phyloP scores from a whole-genome alignment of 345 rosid genomes.

The Pseudoturritis turrita region DNA sequence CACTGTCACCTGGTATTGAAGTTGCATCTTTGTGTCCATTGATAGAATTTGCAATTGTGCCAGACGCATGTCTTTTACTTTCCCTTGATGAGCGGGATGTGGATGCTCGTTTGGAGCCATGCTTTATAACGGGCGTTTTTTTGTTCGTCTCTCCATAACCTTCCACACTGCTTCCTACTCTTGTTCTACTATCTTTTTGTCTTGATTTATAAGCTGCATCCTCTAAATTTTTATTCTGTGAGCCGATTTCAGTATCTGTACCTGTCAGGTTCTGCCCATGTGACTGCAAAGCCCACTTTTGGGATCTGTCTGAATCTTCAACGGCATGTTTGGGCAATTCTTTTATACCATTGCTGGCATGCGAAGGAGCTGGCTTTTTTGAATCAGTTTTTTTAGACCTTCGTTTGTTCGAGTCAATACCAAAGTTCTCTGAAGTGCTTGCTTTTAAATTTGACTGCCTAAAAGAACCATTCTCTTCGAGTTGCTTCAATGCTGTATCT shows the following conservation, averaged over 20 bases:
- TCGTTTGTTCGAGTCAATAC: slow-evolving; percentile 47
- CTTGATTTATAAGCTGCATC: slow-evolving; percentile 50
- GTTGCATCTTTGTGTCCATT: slow-evolving; percentile 48
- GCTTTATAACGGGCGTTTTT: slow-evolving; percentile 39
- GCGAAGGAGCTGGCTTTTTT: slow-evolving; percentile 48
- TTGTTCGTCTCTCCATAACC: slow-evolving; percentile 64
- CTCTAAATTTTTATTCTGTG: slow-evolving; percentile 38
- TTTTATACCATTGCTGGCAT: slow-evolving; percentile 38
- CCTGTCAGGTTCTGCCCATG: slow-evolving; percentile 44
- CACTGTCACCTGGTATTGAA: slow-evolving; percentile 38
- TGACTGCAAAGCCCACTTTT: slow-evolving; percentile 40
- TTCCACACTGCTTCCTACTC: slow-evolving; percentile 46
- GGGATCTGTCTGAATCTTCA: slow-evolving; percentile 48
- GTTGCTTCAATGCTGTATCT: slow-evolving; percentile 44
- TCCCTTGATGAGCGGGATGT: slow-evolving; percentile 45
- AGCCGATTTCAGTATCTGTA: slow-evolving; percentile 41
- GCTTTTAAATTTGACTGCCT: slow-evolving; percentile 51
- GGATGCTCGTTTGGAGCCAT: slow-evolving; percentile 51
- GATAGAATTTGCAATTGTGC: slow-evolving; percentile 24
- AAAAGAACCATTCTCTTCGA: slow-evolving; percentile 59
- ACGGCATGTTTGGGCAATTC: slow-evolving; percentile 44
- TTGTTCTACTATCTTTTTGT: slow-evolving; percentile 45
- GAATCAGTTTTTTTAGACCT: slow-evolving; percentile 58
- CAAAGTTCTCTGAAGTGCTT: slow-evolving; percentile 52
- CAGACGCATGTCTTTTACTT: slow-evolving; percentile 41